phyloP scores from a whole-genome alignment of 2,329 filamentous ascomycete genomes.

The Boeremia exigua region DNA sequence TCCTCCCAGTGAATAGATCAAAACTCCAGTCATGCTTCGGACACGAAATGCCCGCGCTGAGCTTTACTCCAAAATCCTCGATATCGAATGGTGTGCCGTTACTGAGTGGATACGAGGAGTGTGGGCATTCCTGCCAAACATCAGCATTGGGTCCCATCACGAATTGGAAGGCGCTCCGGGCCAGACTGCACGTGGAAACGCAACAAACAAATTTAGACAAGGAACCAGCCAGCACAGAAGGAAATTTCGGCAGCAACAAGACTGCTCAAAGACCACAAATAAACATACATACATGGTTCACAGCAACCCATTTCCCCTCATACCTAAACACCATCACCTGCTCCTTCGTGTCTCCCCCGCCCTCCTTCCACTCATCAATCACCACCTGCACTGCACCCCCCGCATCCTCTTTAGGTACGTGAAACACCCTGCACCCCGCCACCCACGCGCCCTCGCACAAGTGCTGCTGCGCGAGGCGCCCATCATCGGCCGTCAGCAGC shows the following conservation, averaged over 20 bases:
- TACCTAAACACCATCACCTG: conserved; percentile 72
- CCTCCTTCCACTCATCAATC: conserved; percentile 38
- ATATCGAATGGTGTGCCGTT: conserved; percentile 71
- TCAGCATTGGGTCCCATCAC: neutral
- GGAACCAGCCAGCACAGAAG: neutral
- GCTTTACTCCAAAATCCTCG: conserved; percentile 71
- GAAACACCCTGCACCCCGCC: conserved; percentile 33
- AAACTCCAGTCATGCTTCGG: conserved; percentile 76
- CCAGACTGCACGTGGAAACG: no score
- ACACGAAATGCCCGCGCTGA: conserved; percentile 69
- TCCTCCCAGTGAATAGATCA: conserved; percentile 67
- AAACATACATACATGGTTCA: conserved; percentile 65
- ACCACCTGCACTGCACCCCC: conserved; percentile 21
- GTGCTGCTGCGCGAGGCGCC: conserved; percentile 25
- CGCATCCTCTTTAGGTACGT: conserved; percentile 33
- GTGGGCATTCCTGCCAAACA: conserved; percentile 60
- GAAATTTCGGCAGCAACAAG: neutral
- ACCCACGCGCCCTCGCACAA: conserved; percentile 20
- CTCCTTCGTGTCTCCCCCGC: conserved; percentile 48
- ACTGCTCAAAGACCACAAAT: neutral
- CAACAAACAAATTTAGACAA: no score
- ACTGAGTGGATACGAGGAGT: conserved; percentile 70
- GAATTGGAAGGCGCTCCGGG: no score
- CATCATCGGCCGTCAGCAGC: conserved; percentile 16
- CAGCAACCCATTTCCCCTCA: conserved; percentile 67